phyloP scores from a whole-genome alignment of 2,329 filamentous ascomycete species.

The Epichloe brachyelytri region DNA sequence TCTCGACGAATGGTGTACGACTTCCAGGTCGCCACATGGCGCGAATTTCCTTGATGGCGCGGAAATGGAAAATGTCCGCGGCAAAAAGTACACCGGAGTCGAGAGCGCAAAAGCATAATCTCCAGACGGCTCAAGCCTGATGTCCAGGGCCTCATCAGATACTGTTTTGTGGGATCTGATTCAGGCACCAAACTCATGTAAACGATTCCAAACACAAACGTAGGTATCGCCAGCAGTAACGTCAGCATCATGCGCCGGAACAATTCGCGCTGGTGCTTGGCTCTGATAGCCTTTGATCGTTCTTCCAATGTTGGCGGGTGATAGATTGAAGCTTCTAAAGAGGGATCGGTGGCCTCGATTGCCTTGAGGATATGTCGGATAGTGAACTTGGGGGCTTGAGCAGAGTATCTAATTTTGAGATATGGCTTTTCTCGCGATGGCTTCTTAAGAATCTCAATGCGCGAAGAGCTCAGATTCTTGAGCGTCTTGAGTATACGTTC shows the following conservation, averaged over 20 bases:
- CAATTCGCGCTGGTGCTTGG: constrained; percentile 54
- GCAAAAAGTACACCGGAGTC: constrained; percentile 81
- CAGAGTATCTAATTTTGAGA: constrained; percentile 57
- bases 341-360: constrained; percentile 52
- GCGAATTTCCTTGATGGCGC: constrained; percentile 66
- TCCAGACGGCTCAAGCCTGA: constrained; percentile 64
- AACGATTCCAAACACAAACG: constrained; percentile 76
- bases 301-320: constrained; percentile 78
- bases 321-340: constrained; percentile 56
- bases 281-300: constrained; percentile 59
- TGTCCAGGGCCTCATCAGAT: constrained; percentile 57
- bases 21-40: constrained; percentile 68
- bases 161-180: constrained; percentile 43
- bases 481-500: constrained; percentile 42
- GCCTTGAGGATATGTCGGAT: constrained; percentile 59
- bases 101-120: constrained; percentile 67
- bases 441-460: constrained; percentile 38
- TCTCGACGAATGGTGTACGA: constrained; percentile 54
- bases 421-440: constrained; percentile 52
- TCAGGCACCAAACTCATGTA: constrained; percentile 71
- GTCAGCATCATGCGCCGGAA: constrained; percentile 60
- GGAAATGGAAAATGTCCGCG: constrained; percentile 71
- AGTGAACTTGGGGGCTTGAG: constrained; percentile 55
- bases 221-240: constrained; percentile 59
- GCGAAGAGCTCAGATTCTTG: constrained; percentile 33